Evolutionary conservation across 2,329 filamentous ascomycete genomes (phyloP), one percentile per base, ranked within the genome.

Genomic region (Colletotrichum lindemuthianum): DNA sequence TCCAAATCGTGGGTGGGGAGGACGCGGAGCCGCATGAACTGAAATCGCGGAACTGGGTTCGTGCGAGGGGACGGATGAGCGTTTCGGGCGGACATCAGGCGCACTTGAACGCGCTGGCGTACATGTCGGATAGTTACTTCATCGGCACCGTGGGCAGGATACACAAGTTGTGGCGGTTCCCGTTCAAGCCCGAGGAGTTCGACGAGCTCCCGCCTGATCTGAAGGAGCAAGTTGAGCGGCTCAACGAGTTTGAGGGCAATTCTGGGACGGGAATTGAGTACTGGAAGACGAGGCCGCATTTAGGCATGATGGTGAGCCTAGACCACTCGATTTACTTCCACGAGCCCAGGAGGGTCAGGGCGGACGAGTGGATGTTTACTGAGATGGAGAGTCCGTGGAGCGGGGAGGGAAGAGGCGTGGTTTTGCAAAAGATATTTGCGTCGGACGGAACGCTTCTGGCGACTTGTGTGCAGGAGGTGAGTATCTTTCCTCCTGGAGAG

Each of bases 101-200:
- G 10, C 94, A 98, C 74, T 82, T 97, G 40, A 90, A 87, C 41
- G 96, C 96, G 8, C 83, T 99, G 67, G 95, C 95, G 32, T 99
- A 98, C 80, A 92, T 98, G 81, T 92, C 90, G 33, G 95, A 98
- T 78, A 91, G 87, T 73, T 96, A 92, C 80, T 98, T 99, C 78
- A 94, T 98, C 76, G 94, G 92, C 43, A 97, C 94, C 2, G 88
- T 97, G 8, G 84, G 90, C 34, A 88, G 92, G 16, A 89, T 94
- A 59, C 94, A 97, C 77, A 85, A 88, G 60, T 84, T 97, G 40
- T 94, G 91, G 86, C 85, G 92, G 12, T 92, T 92, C 74, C 87
- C 85, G 1, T 84, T 82, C 52, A 66, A 80, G 11, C 82, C 83
- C 2, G 78, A 84, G 59, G 82, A 86, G 40, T 80, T 88, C n/a